Conservation (phyloP, 331 rosid genomes). For the Quercus lobata region DNA sequence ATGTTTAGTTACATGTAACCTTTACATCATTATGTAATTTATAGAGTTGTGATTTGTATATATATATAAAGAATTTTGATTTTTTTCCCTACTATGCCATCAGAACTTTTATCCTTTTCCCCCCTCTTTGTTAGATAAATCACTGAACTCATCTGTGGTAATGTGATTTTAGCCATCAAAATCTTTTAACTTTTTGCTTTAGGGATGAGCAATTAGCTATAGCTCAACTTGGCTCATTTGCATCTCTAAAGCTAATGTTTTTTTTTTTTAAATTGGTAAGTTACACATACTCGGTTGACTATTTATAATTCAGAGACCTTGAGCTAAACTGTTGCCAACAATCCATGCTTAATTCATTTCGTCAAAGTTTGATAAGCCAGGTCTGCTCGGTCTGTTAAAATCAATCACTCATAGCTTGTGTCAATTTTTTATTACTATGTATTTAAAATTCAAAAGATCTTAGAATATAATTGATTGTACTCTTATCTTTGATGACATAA, state of each 20-base stretch:
- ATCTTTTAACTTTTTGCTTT: background rate
- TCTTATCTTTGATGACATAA: background rate
- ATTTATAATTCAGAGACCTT: background rate
- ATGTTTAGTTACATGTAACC: background rate
- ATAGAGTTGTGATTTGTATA: background rate
- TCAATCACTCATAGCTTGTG: background rate
- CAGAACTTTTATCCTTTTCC: background rate
- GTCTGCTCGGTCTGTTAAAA: background rate
- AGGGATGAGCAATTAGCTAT: background rate
- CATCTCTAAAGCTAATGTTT: too few relatives aligned
- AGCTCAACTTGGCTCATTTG: too few relatives aligned
- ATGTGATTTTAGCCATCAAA: background rate
- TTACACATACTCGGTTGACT: too few relatives aligned
- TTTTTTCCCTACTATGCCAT: background rate
- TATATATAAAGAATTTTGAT: background rate
- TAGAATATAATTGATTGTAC: background rate
- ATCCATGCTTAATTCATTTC: background rate
- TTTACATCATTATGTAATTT: background rate
- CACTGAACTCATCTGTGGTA: background rate
- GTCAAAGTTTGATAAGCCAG: background rate
- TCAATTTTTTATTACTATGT: background rate
- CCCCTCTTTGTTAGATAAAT: background rate
- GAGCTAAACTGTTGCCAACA: background rate
- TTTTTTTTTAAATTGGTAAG: too few relatives aligned
- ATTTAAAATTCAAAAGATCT: background rate